Conservation (phyloP, 805 yeast genomes). For the Ogataea corticis region DNA sequence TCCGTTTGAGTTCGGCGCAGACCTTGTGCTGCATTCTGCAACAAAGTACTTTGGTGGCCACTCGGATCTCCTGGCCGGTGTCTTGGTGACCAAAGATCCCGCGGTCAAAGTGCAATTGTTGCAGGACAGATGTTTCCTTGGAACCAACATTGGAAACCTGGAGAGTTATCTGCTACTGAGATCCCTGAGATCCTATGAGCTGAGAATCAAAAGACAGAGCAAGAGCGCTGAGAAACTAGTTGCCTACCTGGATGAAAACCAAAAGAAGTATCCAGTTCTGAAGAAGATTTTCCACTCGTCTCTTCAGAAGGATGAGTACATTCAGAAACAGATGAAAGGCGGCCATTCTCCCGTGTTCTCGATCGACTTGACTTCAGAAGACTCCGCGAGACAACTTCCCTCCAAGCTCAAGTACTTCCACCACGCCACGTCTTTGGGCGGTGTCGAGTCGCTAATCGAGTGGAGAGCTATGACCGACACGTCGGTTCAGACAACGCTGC, state of each 20-base stretch:
- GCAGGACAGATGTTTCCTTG: slow-evolving; percentile 68
- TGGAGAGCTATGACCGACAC: slow-evolving; percentile 82
- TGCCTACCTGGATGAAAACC: slow-evolving; percentile 53
- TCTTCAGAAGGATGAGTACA: slow-evolving; percentile 68
- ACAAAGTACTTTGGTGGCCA: slow-evolving; percentile 97
- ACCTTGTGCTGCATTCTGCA: slow-evolving; percentile 88
- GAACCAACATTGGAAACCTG: slow-evolving; percentile 76
- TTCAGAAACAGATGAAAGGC: slow-evolving; percentile 63
- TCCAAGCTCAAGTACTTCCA: slow-evolving; percentile 66
- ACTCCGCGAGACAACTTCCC: slow-evolving; percentile 65
- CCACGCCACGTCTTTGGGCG: slow-evolving; percentile 93
- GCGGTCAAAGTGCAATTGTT: slow-evolving; percentile 47
- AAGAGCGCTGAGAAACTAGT: slow-evolving; percentile 64
- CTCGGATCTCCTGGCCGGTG: slow-evolving; percentile 85
- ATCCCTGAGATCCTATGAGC: slow-evolving; percentile 76
- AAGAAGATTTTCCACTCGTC: slow-evolving; percentile 67
- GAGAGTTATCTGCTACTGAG: slow-evolving; percentile 75
- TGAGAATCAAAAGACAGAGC: slow-evolving; percentile 70
- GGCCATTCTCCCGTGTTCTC: slow-evolving; percentile 77
- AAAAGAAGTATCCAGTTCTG: slow-evolving; percentile 47
- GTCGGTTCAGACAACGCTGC: slow-evolving; percentile 51
- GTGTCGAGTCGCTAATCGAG: slow-evolving; percentile 86
- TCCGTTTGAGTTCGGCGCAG: slow-evolving; percentile 83
- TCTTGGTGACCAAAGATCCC: slow-evolving; percentile 62
- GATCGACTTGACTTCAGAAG: slow-evolving; percentile 49